These are phyloP conservation scores for Penium margaritaceum DNA, from an alignment of 139 green algal species.

Conservation along the genomic window DNA sequence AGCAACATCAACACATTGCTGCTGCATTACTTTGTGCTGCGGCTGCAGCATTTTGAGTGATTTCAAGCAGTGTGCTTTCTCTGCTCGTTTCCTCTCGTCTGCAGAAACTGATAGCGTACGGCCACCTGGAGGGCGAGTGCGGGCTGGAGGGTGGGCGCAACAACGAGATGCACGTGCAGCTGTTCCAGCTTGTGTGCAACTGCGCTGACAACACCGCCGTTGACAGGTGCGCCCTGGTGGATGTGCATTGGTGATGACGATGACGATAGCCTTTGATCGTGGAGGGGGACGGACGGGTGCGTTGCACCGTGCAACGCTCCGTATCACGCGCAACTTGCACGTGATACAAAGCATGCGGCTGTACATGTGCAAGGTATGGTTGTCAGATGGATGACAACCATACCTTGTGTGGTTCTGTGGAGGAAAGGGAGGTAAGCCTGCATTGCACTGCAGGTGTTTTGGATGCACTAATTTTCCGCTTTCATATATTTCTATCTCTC, in stretches of 20 bases:
- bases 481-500: too few relatives aligned
- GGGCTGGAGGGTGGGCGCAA: slow-evolving; percentile 30
- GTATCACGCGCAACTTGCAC: slow-evolving; percentile 26
- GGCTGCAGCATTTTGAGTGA: too few relatives aligned
- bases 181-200: slow-evolving; percentile 40
- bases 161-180: slow-evolving; percentile 17
- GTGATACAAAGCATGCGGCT: slow-evolving; percentile 2
- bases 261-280: too few relatives aligned
- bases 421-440: too few relatives aligned
- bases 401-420: too few relatives aligned
- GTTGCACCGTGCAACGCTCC: background rate
- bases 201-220: slow-evolving; percentile 31
- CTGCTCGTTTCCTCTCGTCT: background rate
- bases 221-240: slow-evolving; percentile 28
- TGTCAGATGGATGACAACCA: background rate
- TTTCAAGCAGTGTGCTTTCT: background rate
- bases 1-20: too few relatives aligned
- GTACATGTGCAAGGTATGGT: too few relatives aligned
- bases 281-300: too few relatives aligned
- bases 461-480: too few relatives aligned
- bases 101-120: background rate
- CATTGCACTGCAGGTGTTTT: too few relatives aligned
- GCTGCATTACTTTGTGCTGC: too few relatives aligned
- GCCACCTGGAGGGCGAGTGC: slow-evolving; percentile 32
- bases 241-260: too few relatives aligned